Evolutionary conservation across 805 yeast species (phyloP), one percentile per base, ranked within the genome.

Genomic region (Scheffersomyces coipomensis): DNA sequence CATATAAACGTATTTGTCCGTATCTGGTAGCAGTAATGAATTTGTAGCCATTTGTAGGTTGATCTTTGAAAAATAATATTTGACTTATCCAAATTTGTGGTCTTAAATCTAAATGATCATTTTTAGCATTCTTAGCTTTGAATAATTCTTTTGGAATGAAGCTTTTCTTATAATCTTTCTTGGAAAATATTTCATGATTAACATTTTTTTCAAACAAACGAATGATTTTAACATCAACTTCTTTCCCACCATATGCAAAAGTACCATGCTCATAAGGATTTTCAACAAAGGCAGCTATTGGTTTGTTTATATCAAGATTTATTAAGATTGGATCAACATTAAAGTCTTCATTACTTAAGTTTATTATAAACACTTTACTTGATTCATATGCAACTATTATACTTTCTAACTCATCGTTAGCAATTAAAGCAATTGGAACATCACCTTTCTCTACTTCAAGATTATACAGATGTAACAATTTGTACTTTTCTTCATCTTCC

Each of bases 181-280:
- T 51, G 5, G 53, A 49, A 56, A 53, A 50, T 11, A 36, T 35
- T 8, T 48, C 38, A 11, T 39, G 35, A 15, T 51, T 42, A 6
- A 53, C 38, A n/a, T 53, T 59, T 4, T 48, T 40, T 1, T 56
- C 56, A 35, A 62, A 65, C 17, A 78, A 44, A 31, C 64, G 48
- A 34, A 76, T 57, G 16, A 83, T 62, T 37, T 76, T 76, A 4
- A 86, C 63, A 56, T 87, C 90, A 43, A 80, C 80, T 50, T 89
- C 95, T 53, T 87, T 79, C 21, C 98, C 99, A 25, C 97, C 97
- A 52, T 69, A 78, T 1, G 93, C 96, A 60, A 85, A 79, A 2
- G 81, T 58, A 17, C 78, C 76, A 6, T 58, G 56, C 16, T 67
- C 71, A 12, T 58, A 52, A 3, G 81, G 82, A 50, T 79, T 79